Evolutionary conservation across 768 basidiomycete genomes (phyloP).

Genomic region (Boletus vinaceobasis): DNA sequence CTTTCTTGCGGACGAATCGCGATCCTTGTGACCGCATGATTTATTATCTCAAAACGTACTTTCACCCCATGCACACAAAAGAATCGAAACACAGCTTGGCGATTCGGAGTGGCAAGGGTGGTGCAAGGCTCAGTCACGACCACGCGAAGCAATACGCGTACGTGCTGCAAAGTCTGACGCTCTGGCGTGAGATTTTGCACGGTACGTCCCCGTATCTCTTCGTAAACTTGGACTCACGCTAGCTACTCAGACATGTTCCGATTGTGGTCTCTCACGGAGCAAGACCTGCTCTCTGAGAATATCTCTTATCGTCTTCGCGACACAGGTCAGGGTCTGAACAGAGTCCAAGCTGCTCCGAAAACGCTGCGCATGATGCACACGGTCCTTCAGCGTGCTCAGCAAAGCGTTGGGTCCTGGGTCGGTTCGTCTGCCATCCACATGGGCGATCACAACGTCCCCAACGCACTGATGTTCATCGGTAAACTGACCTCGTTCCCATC

Average conservation of each 20-base stretch:
- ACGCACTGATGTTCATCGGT: conserved; percentile 81
- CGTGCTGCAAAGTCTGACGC: conserved; percentile 79
- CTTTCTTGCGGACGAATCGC: conserved; percentile 80
- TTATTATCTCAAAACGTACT: conserved; percentile 65
- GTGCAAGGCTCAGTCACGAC: conserved; percentile 79
- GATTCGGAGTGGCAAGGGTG: conserved; percentile 76
- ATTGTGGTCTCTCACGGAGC: conserved; percentile 77
- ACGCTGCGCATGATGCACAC: conserved; percentile 89
- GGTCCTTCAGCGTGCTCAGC: conserved; percentile 80
- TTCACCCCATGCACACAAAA: conserved; percentile 69
- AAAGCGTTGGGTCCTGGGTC: conserved; percentile 78
- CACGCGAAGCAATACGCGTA: conserved; percentile 84
- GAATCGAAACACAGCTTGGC: conserved; percentile 66
- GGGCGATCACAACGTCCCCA: conserved; percentile 68
- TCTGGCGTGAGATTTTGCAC: conserved; percentile 84
- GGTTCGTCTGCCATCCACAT: conserved; percentile 87
- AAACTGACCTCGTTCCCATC: not conserved
- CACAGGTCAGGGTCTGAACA: conserved; percentile 88
- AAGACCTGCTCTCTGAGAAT: conserved; percentile 75
- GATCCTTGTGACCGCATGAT: conserved; percentile 90
- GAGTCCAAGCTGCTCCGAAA: conserved; percentile 82
- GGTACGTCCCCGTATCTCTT: conserved; percentile 41
- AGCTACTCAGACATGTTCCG: conserved; percentile 74
- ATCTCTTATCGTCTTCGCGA: conserved; percentile 78
- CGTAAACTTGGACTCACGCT: not conserved